Evolutionary conservation across 176 grass and related monocot species (phyloP).

Genomic region (Avena eriantha): DNA sequence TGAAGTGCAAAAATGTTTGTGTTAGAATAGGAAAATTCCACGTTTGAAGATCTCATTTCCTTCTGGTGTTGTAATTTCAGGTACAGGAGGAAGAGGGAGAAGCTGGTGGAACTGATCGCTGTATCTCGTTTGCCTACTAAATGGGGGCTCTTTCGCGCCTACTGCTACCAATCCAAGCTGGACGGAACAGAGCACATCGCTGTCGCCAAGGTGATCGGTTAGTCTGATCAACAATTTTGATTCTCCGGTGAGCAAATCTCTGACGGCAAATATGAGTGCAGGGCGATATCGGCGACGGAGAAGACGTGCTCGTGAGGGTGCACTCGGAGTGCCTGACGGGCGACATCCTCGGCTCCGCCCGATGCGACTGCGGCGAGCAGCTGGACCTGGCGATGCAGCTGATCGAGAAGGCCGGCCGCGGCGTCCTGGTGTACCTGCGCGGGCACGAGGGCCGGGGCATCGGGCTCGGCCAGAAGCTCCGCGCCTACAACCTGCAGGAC

Average conservation of each 20-base stretch:
- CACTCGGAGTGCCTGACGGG: conserved; percentile 95
- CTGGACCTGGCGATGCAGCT: conserved; percentile 80
- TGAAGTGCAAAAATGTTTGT: background rate
- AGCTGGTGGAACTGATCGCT: conserved; percentile 84
- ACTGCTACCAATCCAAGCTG: conserved; percentile 92
- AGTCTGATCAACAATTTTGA: background rate
- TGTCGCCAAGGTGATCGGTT: conserved; percentile 65
- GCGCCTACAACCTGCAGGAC: conserved; percentile 92
- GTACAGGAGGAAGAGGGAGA: conserved; percentile 87
- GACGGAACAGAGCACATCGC: conserved; percentile 92
- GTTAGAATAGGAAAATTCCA: background rate
- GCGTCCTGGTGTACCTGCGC: conserved; percentile 85
- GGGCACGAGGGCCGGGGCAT: conserved; percentile 97
- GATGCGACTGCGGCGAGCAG: conserved; percentile 88
- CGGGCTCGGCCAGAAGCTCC: conserved; percentile 85
- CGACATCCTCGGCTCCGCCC: conserved; percentile 82
- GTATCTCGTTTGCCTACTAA: conserved; percentile 86
- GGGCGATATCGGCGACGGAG: conserved; percentile 72
- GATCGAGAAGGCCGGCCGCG: conserved; percentile 85
- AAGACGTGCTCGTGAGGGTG: conserved; percentile 83
- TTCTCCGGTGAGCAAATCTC: background rate
- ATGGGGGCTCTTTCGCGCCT: conserved; percentile 87
- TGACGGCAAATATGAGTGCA: conserved; percentile 15
- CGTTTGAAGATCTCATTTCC: background rate
- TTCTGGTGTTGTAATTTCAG: conserved; percentile 53